Conservation (phyloP, 257 asterid genomes). For the Solanum sejunctum region DNA sequence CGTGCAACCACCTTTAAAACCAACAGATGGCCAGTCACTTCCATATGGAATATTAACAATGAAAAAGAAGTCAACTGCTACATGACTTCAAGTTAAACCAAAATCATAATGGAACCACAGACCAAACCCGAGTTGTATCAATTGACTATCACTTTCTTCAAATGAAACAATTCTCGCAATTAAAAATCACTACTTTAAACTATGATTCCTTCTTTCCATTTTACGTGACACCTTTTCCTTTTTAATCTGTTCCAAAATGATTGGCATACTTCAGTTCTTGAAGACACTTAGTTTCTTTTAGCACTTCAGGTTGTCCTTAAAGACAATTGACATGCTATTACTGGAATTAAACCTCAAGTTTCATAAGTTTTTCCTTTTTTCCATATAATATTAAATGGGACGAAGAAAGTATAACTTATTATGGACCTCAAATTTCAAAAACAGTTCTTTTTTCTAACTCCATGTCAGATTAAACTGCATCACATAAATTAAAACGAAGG, state of each 20-base stretch:
- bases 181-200: neutral
- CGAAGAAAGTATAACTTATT: neutral
- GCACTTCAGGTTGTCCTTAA: neutral
- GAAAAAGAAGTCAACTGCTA: neutral
- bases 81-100: neutral
- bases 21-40: neutral
- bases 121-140: neutral
- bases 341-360: too few species aligned
- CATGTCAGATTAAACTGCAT: neutral
- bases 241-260: neutral
- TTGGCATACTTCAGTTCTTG: neutral
- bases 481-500: neutral
- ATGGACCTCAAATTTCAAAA: neutral
- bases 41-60: neutral
- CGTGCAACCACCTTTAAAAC: conserved; percentile 83
- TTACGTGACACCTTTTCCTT: neutral
- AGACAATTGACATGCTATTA: too few species aligned
- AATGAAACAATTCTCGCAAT: neutral
- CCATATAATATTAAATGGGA: too few species aligned
- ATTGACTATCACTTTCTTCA: neutral
- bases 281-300: neutral
- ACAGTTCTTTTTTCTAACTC: too few species aligned
- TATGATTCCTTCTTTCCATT: neutral
- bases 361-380: too few species aligned
- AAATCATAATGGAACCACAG: neutral